phyloP scores from a whole-genome alignment of 2,329 filamentous ascomycete genomes.

The Fusarium sp. region DNA sequence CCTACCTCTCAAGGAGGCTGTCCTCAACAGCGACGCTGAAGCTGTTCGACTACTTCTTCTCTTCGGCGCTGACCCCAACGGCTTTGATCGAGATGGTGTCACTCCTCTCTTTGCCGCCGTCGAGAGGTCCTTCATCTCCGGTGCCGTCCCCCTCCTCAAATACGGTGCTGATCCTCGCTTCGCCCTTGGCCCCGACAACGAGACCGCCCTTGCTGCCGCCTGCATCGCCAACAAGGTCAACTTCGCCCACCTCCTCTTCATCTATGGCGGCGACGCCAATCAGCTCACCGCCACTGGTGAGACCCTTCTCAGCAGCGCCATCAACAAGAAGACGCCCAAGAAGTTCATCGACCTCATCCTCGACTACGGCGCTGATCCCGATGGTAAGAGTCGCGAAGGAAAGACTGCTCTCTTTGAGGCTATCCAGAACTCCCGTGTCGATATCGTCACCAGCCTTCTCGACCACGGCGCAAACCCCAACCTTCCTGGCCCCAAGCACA shows the following conservation, averaged over 20 bases:
- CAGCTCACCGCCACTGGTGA: slow-evolving; percentile 67
- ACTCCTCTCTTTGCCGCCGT: slow-evolving; percentile 66
- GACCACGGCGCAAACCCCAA: slow-evolving; percentile 75
- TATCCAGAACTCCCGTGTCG: slow-evolving; percentile 66
- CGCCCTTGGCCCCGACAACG: slow-evolving; percentile 61
- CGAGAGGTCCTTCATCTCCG: slow-evolving; percentile 67
- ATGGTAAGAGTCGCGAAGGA: slow-evolving; percentile 71
- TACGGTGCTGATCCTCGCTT: slow-evolving; percentile 73
- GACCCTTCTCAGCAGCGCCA: slow-evolving; percentile 70
- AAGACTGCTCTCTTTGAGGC: slow-evolving; percentile 74
- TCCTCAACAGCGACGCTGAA: slow-evolving; percentile 64
- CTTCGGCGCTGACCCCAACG: slow-evolving; percentile 70
- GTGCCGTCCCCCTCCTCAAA: slow-evolving; percentile 70
- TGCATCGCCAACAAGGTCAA: slow-evolving; percentile 65
- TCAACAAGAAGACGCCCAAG: slow-evolving; percentile 68
- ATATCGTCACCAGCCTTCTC: slow-evolving; percentile 64
- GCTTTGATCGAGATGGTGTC: slow-evolving; percentile 60
- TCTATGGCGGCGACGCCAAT: slow-evolving; percentile 71
- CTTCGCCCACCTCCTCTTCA: slow-evolving; percentile 70
- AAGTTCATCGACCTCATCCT: slow-evolving; percentile 70
- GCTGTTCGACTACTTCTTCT: slow-evolving; percentile 66
- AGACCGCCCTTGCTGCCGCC: slow-evolving; percentile 67
- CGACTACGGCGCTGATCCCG: slow-evolving; percentile 69
- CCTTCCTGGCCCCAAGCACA: slow-evolving; percentile 75
- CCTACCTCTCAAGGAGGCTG: slow-evolving; percentile 65